Evolutionary conservation across 257 asterid species (phyloP).

Genomic region (Anisodus acutangulus): DNA sequence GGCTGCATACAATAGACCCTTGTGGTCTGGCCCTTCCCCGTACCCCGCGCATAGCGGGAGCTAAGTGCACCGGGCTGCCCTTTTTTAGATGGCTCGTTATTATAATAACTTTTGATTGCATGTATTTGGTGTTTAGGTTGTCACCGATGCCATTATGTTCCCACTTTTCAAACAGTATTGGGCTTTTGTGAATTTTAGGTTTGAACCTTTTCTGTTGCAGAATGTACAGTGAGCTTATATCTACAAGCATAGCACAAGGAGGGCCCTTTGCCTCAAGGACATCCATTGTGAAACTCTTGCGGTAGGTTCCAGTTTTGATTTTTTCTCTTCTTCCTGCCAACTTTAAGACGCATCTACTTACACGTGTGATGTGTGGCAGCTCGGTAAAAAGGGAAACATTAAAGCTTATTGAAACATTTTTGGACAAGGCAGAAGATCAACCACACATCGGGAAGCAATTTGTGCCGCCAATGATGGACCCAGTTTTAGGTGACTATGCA

Average conservation of each 20-base stretch:
- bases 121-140: not conserved
- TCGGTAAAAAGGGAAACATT: conserved; percentile 96
- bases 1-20: too few species aligned
- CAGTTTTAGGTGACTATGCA: conserved; percentile 94
- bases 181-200: conserved; percentile 36
- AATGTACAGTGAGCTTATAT: conserved; percentile 97
- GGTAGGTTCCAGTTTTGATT: conserved; percentile 51
- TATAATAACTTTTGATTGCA: not conserved
- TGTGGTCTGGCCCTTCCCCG: too few species aligned
- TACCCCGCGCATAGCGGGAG: too few species aligned
- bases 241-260: conserved; percentile 92
- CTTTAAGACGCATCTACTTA: conserved; percentile 26
- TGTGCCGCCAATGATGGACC: conserved; percentile 99
- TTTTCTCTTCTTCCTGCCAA: not conserved
- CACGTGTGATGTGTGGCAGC: conserved; percentile 49
- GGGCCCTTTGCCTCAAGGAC: conserved; percentile 92
- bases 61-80: too few species aligned
- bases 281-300: conserved; percentile 87
- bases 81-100: not conserved
- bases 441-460: conserved; percentile 88
- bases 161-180: conserved; percentile 14
- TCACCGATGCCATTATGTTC: not conserved
- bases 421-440: conserved; percentile 95
- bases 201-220: conserved; percentile 50
- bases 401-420: conserved; percentile 93